Conservation (phyloP, 1,284 basidiomycete genomes). For the Heterobasidion irregulare region DNA sequence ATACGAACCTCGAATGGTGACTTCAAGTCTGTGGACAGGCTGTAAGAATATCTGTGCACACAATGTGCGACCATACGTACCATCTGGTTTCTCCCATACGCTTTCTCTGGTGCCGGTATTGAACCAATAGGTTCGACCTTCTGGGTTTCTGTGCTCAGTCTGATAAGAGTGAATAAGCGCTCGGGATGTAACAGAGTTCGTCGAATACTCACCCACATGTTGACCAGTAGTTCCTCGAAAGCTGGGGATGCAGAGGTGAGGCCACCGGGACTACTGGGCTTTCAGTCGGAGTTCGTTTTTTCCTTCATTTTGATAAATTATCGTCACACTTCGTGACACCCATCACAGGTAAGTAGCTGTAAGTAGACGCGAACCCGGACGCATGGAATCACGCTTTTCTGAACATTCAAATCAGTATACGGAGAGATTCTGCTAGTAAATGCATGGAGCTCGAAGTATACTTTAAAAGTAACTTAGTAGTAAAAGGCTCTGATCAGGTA, state of each 20-base stretch:
- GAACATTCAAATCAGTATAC: too few relatives aligned
- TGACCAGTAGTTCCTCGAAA: background rate
- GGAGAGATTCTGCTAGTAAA: too few relatives aligned
- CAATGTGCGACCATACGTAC: slow-evolving; percentile 28
- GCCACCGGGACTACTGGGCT: background rate
- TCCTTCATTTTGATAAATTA: too few relatives aligned
- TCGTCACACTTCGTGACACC: too few relatives aligned
- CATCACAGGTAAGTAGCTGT: too few relatives aligned
- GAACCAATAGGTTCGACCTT: slow-evolving; percentile 84
- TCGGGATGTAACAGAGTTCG: background rate
- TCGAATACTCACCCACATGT: slow-evolving; percentile 6
- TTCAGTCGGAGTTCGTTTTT: background rate
- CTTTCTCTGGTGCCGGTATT: slow-evolving; percentile 70
- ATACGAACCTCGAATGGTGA: slow-evolving; percentile 77
- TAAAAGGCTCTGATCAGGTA: too few relatives aligned
- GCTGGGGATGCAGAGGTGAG: background rate
- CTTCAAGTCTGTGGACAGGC: slow-evolving; percentile 50
- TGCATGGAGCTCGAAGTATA: too few relatives aligned
- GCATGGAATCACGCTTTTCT: too few relatives aligned
- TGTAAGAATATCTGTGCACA: slow-evolving; percentile 5
- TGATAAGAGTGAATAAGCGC: slow-evolving; percentile 16
- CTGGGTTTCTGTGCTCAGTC: slow-evolving; percentile 78
- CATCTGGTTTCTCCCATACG: slow-evolving; percentile 86
- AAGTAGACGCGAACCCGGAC: too few relatives aligned
- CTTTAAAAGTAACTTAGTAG: too few relatives aligned